These are phyloP conservation scores for Podospora australis DNA, from an alignment of 495 filamentous ascomycete genomes.

Conservation along the genomic window DNA sequence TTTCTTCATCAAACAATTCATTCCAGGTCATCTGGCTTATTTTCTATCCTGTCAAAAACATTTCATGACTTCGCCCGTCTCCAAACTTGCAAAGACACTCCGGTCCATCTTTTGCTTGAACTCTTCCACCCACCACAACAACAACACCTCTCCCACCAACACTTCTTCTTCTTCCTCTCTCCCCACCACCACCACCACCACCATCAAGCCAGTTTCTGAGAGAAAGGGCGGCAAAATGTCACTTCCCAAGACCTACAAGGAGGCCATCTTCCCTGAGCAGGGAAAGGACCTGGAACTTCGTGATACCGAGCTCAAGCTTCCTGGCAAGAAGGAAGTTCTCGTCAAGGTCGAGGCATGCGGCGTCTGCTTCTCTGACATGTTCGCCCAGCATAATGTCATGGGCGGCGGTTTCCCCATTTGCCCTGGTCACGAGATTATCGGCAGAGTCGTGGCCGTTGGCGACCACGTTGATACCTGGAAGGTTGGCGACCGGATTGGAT, in stretches of 20 bases:
- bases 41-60: too few species aligned
- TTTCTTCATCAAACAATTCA: too few species aligned
- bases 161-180: background rate
- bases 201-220: background rate
- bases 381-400: slow-evolving; percentile 67
- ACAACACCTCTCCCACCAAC: too few species aligned
- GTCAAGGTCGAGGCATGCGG: slow-evolving; percentile 60
- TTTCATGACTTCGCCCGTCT: too few species aligned
- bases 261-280: slow-evolving; percentile 37
- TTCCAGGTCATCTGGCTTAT: too few species aligned
- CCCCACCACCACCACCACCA: background rate
- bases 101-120: too few species aligned
- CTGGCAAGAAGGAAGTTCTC: slow-evolving; percentile 67
- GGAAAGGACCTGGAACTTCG: slow-evolving; percentile 30
- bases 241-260: slow-evolving; percentile 50
- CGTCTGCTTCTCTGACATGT: slow-evolving; percentile 71
- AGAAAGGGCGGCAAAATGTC: slow-evolving; percentile 18
- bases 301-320: slow-evolving; percentile 44
- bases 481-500: slow-evolving; percentile 40
- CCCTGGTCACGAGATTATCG: slow-evolving; percentile 49
- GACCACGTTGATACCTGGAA: slow-evolving; percentile 49
- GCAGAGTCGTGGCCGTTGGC: slow-evolving; percentile 46
- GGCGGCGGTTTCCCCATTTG: slow-evolving; percentile 54
- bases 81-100: too few species aligned
- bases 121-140: too few species aligned